phyloP scores from a whole-genome alignment of 2,329 filamentous ascomycete genomes.

The Aspergillus fijiensis region DNA sequence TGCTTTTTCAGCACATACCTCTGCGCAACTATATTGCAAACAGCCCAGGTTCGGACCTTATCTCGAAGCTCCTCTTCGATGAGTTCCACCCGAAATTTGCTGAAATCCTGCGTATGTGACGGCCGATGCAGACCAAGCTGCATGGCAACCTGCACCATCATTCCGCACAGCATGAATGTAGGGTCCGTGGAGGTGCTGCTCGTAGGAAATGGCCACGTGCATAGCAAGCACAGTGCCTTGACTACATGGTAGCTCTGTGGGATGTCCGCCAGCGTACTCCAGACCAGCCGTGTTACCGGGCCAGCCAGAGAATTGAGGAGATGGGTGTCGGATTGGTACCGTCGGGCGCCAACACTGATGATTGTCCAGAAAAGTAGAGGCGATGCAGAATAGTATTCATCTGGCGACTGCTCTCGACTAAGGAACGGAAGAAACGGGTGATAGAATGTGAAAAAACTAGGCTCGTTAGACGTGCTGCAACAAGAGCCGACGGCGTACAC shows the following conservation, averaged over 20 bases:
- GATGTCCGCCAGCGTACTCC: conserved; percentile 60
- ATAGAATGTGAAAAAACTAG: conserved; percentile 63
- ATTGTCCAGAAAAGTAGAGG: conserved; percentile 70
- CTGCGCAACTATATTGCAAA: conserved; percentile 67
- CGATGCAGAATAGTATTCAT: conserved; percentile 58
- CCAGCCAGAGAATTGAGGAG: conserved; percentile 54
- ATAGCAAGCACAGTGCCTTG: conserved; percentile 63
- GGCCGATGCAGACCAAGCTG: conserved; percentile 65
- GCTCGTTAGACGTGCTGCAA: conserved; percentile 25
- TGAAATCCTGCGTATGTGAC: conserved; percentile 60
- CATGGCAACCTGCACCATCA: conserved; percentile 69
- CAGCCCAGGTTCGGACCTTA: conserved; percentile 65
- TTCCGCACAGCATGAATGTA: conserved; percentile 64
- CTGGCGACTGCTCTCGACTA: conserved; percentile 53
- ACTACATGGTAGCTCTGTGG: conserved; percentile 65
- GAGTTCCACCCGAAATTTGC: conserved; percentile 53
- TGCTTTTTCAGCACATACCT: conserved; percentile 46
- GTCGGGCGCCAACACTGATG: conserved; percentile 60
- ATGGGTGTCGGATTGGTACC: conserved; percentile 55
- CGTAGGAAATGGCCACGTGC: conserved; percentile 65
- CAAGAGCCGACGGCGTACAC: conserved; percentile 13
- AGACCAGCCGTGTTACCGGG: conserved; percentile 59
- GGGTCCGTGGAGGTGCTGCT: conserved; percentile 64
- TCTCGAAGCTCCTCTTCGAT: conserved; percentile 64
- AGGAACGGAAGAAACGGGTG: conserved; percentile 66